phyloP scores from a whole-genome alignment of 371 early-diverging fungal species.

The Coemansia sp. region DNA sequence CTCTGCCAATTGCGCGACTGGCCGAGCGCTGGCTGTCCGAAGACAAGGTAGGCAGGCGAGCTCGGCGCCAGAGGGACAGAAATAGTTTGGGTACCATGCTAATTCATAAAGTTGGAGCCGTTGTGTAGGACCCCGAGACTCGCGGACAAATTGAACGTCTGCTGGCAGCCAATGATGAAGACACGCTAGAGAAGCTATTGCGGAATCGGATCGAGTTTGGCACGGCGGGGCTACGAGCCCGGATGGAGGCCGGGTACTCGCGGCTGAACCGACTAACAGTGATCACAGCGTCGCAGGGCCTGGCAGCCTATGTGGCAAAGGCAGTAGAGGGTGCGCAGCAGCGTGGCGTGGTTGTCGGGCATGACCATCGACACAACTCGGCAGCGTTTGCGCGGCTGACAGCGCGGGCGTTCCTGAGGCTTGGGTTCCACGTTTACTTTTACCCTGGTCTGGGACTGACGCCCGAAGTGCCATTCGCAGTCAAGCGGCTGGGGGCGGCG shows the following conservation, averaged over 20 bases:
- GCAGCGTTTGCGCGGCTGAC: slow-evolving; percentile 80
- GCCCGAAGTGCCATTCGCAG: slow-evolving; percentile 89
- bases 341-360: slow-evolving; percentile 88
- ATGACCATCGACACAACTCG: slow-evolving; percentile 94
- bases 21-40: slow-evolving; percentile 64
- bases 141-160: slow-evolving; percentile 43
- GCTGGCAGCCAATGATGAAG: slow-evolving; percentile 50
- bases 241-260: slow-evolving; percentile 95
- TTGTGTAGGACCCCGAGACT: slow-evolving; percentile 65
- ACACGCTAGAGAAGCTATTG: slow-evolving; percentile 67
- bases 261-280: slow-evolving; percentile 95
- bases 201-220: slow-evolving; percentile 82
- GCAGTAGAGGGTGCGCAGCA: slow-evolving; percentile 56
- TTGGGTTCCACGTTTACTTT: slow-evolving; percentile 83
- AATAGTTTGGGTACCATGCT: no score
- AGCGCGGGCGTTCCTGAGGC: slow-evolving; percentile 78
- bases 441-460: slow-evolving; percentile 81
- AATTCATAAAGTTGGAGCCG: no score
- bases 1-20: slow-evolving; percentile 17
- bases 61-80: no score
- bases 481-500: slow-evolving; percentile 71
- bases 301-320: slow-evolving; percentile 44
- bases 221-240: slow-evolving; percentile 90
- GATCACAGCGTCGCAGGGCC: slow-evolving; percentile 67
- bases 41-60: no score